A percentile compares a stretch with the other conserved stretches of the same genome.
Evolutionary conservation across 1,284 basidiomycete genomes (phyloP).

Genomic region (Ustilago xerochloae): DNA sequence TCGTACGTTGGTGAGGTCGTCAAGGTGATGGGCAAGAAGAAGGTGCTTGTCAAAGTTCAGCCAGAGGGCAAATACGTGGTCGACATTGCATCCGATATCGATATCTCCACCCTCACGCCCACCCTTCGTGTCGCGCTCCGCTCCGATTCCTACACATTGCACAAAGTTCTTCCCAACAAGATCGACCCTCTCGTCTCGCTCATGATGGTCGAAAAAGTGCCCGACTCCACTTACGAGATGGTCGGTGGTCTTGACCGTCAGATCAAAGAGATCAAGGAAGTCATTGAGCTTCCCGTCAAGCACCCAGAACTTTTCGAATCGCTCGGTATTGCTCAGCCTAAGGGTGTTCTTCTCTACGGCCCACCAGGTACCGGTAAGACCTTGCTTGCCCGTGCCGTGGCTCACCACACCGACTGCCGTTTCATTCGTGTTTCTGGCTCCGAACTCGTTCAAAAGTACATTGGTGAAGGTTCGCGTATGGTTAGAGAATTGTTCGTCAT

Average conservation of each 20-base stretch:
- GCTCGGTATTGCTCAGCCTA: conserved; percentile 96
- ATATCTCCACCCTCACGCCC: conserved; percentile 82
- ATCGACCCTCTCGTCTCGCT: conserved; percentile 67
- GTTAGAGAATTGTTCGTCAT: conserved; percentile 93
- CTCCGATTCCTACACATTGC: conserved; percentile 86
- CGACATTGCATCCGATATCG: conserved; percentile 89
- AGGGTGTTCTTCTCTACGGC: conserved; percentile 71
- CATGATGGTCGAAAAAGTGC: conserved; percentile 99
- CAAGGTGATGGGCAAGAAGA: conserved; percentile 99
- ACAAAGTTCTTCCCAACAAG: conserved; percentile 68
- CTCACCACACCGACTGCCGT: conserved; percentile 95
- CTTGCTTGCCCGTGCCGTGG: conserved; percentile 65
- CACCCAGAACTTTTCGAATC: conserved; percentile 97
- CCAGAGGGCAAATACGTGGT: conserved; percentile 99
- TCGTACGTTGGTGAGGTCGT: conserved; percentile 98
- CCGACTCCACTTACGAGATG: conserved; percentile 99
- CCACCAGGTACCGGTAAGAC: conserved; percentile 68
- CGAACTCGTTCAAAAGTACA: conserved; percentile 98
- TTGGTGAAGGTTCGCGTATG: conserved; percentile 88
- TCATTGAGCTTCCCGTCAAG: conserved; percentile 97
- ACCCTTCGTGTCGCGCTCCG: conserved; percentile 93
- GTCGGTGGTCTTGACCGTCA: conserved; percentile 97
- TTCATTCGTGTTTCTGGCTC: conserved; percentile 96
- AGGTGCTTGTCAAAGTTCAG: conserved; percentile 97
- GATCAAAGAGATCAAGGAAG: conserved; percentile 99